phyloP scores from a whole-genome alignment of 495 filamentous ascomycete genomes.

The Aspergillus kassunensis region DNA sequence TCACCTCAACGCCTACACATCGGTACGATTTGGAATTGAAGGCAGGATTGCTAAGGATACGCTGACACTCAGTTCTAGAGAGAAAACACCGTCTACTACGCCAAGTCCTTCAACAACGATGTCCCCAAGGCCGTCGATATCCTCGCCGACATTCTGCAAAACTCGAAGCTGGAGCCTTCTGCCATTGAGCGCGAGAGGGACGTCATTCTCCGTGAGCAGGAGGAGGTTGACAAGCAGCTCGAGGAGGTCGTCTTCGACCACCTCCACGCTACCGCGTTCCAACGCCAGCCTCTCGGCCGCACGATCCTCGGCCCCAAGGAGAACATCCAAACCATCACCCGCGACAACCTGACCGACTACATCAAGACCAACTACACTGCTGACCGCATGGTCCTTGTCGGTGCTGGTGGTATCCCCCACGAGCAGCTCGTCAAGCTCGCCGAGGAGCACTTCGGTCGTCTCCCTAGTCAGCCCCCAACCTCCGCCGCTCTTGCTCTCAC shows the following conservation, averaged over 20 bases:
- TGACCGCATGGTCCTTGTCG: slow-evolving; percentile 98
- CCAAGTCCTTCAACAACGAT: slow-evolving; percentile 97
- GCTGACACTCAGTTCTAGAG: slow-evolving; percentile 56
- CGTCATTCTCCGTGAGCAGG: slow-evolving; percentile 96
- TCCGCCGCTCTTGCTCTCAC: slow-evolving; percentile 59
- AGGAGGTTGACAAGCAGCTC: slow-evolving; percentile 99
- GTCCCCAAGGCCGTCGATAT: slow-evolving; percentile 95
- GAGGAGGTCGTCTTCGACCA: slow-evolving; percentile 99
- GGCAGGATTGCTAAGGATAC: slow-evolving; percentile 4
- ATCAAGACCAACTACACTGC: slow-evolving; percentile 99
- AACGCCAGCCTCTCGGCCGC: slow-evolving; percentile 90
- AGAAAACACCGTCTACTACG: slow-evolving; percentile 99
- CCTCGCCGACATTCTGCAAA: slow-evolving; percentile 96
- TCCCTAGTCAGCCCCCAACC: slow-evolving; percentile 69
- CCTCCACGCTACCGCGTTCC: slow-evolving; percentile 96
- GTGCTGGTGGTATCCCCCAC: slow-evolving; percentile 91
- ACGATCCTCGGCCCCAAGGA: slow-evolving; percentile 97
- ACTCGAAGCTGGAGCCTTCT: slow-evolving; percentile 89
- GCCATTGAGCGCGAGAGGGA: slow-evolving; percentile 97
- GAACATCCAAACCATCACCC: slow-evolving; percentile 95
- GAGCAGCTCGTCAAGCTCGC: slow-evolving; percentile 89
- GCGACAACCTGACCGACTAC: slow-evolving; percentile 85
- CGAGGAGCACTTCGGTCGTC: slow-evolving; percentile 85
- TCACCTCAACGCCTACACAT: slow-evolving; percentile 99
- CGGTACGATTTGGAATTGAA: slow-evolving; percentile 59